A percentile compares a stretch with the other conserved stretches of the same genome.
phyloP scores from a whole-genome alignment of 2,329 filamentous ascomycete genomes.

The Scedosporium dehoogii region DNA sequence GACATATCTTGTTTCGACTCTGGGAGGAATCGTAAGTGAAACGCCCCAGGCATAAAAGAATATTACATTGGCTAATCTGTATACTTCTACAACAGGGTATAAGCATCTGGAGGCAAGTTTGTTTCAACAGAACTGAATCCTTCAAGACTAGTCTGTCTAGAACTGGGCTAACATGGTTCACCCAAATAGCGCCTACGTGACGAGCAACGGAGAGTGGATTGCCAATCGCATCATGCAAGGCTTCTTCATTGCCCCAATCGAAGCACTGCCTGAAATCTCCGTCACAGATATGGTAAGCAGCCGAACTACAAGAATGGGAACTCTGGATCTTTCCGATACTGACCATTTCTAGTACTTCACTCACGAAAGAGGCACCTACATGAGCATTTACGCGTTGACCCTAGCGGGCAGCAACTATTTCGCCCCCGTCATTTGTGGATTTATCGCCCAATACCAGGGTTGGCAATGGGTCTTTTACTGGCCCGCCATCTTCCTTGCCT shows the following conservation, averaged over 20 bases:
- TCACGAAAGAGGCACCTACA: slow-evolving; percentile 32
- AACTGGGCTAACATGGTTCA: too few relatives aligned
- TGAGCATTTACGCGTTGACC: slow-evolving; percentile 29
- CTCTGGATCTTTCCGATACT: background rate
- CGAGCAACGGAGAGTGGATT: slow-evolving; percentile 30
- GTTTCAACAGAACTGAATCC: background rate
- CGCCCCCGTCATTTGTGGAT: slow-evolving; percentile 32
- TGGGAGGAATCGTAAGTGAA: slow-evolving; percentile 18
- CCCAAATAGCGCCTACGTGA: slow-evolving; percentile 23
- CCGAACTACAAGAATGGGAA: slow-evolving; percentile 4
- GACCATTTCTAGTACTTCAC: slow-evolving; percentile 19
- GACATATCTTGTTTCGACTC: slow-evolving; percentile 32
- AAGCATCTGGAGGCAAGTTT: slow-evolving; percentile 15
- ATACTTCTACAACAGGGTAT: slow-evolving; percentile 12
- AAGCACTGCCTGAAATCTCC: slow-evolving; percentile 35
- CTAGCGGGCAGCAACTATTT: slow-evolving; percentile 32
- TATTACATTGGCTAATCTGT: background rate
- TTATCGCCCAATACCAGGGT: slow-evolving; percentile 31
- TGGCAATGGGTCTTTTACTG: slow-evolving; percentile 34
- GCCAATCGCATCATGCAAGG: slow-evolving; percentile 33
- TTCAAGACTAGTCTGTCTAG: slow-evolving; percentile 8
- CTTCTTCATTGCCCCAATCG: slow-evolving; percentile 33
- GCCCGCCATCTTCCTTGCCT: slow-evolving; percentile 27
- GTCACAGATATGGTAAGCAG: slow-evolving; percentile 25
- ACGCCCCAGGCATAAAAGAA: background rate